Percentiles rank a stretch among this genome's conserved stretches.
These are phyloP conservation scores for Scytalidium sp. DNA, from an alignment of 2,329 filamentous ascomycete species.

Conservation along the genomic window DNA sequence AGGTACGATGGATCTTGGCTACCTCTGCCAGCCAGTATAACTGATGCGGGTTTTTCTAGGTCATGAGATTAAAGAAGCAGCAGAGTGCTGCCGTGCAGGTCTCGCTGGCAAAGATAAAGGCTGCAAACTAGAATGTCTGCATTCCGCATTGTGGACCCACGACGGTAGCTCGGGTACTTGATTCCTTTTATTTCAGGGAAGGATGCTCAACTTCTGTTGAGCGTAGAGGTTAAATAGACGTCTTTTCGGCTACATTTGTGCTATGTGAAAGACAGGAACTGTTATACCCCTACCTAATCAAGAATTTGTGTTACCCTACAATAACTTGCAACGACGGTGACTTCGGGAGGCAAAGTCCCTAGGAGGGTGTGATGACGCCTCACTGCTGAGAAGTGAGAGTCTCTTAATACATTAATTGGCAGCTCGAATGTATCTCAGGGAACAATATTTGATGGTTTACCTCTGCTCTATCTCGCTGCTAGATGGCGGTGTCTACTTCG, in stretches of 20 bases:
- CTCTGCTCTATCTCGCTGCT: too few relatives aligned
- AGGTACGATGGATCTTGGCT: conserved; percentile 56
- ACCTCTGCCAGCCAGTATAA: neutral
- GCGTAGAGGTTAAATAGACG: neutral
- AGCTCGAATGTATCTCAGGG: too few relatives aligned
- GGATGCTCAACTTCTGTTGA: neutral
- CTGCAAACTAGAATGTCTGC: conserved; percentile 37
- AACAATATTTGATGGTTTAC: too few relatives aligned
- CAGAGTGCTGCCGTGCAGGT: conserved; percentile 95
- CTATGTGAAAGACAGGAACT: neutral
- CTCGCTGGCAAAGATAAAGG: conserved; percentile 85
- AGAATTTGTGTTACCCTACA: neutral
- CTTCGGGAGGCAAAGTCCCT: too few relatives aligned
- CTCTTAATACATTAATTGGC: too few relatives aligned
- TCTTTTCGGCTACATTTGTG: neutral
- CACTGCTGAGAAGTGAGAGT: too few relatives aligned
- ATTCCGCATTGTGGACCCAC: neutral
- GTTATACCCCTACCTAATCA: neutral
- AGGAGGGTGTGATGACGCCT: too few relatives aligned
- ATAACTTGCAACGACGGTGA: neutral
- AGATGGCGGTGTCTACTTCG: too few relatives aligned
- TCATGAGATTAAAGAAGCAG: conserved; percentile 97
- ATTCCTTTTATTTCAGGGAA: neutral
- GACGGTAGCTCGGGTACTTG: neutral
- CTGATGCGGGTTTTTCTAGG: conserved; percentile 58